These are phyloP conservation scores for Macaranga tanarius DNA, from an alignment of 441 rosid genomes.

Conservation along the genomic window DNA sequence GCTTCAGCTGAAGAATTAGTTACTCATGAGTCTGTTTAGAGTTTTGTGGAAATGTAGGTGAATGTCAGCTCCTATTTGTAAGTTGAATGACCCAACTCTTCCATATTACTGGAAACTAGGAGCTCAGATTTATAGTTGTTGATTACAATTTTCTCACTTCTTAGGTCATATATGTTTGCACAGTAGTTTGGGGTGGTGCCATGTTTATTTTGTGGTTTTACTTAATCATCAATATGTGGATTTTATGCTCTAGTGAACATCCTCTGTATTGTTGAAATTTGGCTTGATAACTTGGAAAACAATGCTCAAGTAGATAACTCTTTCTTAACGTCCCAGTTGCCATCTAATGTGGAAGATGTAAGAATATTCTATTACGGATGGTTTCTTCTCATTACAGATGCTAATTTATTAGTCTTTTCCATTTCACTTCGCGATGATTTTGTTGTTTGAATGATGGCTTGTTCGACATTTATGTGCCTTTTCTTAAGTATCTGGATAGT, in stretches of 20 bases:
- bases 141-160: neutral
- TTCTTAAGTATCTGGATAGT: neutral
- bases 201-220: neutral
- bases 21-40: constrained; percentile 3
- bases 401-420: neutral
- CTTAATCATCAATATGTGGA: neutral
- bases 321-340: too few relatives aligned
- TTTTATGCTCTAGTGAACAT: neutral
- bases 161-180: neutral
- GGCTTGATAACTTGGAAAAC: too few relatives aligned
- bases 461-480: neutral
- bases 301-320: neutral
- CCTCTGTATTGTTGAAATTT: neutral
- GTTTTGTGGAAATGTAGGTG: constrained; percentile 2
- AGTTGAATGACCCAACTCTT: neutral
- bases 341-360: too few relatives aligned
- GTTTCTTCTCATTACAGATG: neutral
- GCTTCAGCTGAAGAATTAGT: constrained; percentile 27
- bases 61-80: constrained; percentile 5
- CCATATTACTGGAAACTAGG: neutral
- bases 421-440: neutral
- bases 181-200: neutral
- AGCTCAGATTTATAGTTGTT: neutral
- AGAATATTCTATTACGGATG: too few relatives aligned
- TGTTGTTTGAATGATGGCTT: neutral